Evolutionary conservation across 495 filamentous ascomycete species (phyloP).

Genomic region (Penicillium verhagenii): DNA sequence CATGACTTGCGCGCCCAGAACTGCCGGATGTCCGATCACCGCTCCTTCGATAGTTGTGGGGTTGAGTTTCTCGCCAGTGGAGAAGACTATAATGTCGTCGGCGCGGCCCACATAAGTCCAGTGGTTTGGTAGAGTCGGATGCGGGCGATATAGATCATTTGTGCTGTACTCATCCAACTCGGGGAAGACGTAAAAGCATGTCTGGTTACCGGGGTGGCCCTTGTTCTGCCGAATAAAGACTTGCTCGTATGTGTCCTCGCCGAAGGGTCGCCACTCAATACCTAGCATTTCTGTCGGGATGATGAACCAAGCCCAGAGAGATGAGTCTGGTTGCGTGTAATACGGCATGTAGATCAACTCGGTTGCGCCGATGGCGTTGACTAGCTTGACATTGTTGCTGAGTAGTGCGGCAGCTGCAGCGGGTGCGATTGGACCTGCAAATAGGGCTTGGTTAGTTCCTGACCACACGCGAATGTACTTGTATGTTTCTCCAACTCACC

Average conservation of each 20-base stretch:
- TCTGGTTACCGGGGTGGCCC: conserved; percentile 17
- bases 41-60: conserved; percentile 52
- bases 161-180: conserved; percentile 47
- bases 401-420: background rate
- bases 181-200: conserved; percentile 31
- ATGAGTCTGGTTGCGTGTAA: conserved; percentile 13
- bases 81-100: conserved; percentile 64
- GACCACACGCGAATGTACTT: background rate
- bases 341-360: conserved; percentile 14
- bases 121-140: conserved; percentile 45
- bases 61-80: conserved; percentile 64
- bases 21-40: conserved; percentile 40
- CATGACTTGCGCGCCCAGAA: conserved; percentile 50
- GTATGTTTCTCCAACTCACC: conserved; percentile 13
- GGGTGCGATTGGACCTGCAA: conserved; percentile 7
- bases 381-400: conserved; percentile 4
- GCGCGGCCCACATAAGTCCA: conserved; percentile 54
- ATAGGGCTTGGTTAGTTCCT: background rate
- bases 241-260: conserved; percentile 39
- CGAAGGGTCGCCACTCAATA: conserved; percentile 16
- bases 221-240: conserved; percentile 29
- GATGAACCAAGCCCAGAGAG: conserved; percentile 18
- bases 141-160: conserved; percentile 55
- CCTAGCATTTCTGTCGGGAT: conserved; percentile 13
- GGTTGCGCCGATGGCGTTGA: conserved; percentile 12